Base-by-base conservation (phyloP, 768 basidiomycete species). In the Lyophyllum atratum region DNA sequence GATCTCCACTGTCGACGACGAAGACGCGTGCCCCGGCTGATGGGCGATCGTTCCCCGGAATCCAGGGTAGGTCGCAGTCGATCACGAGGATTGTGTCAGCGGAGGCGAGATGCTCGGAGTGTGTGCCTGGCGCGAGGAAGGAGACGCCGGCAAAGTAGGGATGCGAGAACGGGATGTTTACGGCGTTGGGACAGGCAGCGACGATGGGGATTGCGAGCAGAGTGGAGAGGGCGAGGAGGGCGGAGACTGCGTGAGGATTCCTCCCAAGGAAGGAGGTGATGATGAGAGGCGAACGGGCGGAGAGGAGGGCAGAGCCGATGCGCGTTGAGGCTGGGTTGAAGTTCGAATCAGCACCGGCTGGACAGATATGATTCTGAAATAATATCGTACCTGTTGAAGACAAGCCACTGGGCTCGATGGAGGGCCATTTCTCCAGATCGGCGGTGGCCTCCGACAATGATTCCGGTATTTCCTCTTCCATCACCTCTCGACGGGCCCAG, bases 1-100 rank as follows among this genome's bases (percentile, higher is more conserved):
- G 86, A 56, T 90, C 86, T 0, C 78, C 85, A 19, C 78, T 72
- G 62, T 88, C 87, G 15, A 90, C 64, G 17, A 88, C 71, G 61
- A 87, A 88, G 1, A 89, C 76, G 26, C 76, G 71, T 0, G 86
- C 80, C 3, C 70, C 67, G 0, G 69, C 58, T 3, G 37, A 63
- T 0, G 87, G 85, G 3, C 67, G 72, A 31, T 79, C 77, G 52
- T 80, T 74, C 44, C 65, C 72, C 1, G 83, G 78, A 25, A 87
- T 82, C 85, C 87, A 90, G 0, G 88, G 85, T 0, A 88, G 71
- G 58, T 87, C 86, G 8, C 75, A 76, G 55, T 90, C 88, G n/a
- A 91, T 57, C 17, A 89, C 71, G 10, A 91, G 69, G 17, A 91
- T 76, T 3, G 84, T 79, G 59, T 91, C 89, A 0, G 86, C 86